Percentiles rank a stretch among this genome's conserved stretches.
phyloP scores from a whole-genome alignment of 768 basidiomycete genomes.

The Mycena galericulata region DNA sequence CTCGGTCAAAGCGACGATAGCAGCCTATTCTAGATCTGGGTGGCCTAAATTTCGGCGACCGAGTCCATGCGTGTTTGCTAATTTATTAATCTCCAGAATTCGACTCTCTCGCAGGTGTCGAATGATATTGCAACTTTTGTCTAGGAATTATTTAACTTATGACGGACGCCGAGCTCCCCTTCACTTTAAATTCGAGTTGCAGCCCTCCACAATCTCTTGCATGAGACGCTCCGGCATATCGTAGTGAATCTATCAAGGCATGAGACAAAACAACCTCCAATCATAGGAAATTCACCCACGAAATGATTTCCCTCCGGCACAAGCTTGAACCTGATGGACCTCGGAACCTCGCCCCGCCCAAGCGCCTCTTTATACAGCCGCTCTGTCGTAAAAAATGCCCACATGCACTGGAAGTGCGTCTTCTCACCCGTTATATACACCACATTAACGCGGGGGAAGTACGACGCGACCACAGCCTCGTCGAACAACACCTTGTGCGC shows the following conservation, averaged over 20 bases:
- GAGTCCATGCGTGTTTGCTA: too few species aligned
- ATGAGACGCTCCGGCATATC: background rate
- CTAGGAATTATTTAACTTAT: too few species aligned
- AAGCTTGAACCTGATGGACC: background rate
- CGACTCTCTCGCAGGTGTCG: too few species aligned
- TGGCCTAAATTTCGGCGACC: too few species aligned
- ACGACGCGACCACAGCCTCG: background rate
- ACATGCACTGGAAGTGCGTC: constrained; percentile 18
- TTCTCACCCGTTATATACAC: constrained; percentile 6
- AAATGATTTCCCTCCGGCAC: constrained; percentile 1
- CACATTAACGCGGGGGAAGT: constrained; percentile 22
- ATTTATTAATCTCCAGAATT: too few species aligned
- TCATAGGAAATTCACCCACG: background rate
- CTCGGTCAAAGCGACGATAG: too few species aligned
- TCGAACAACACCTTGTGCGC: constrained; percentile 7
- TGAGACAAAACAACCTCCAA: background rate
- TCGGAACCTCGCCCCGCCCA: background rate
- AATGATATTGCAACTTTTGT: too few species aligned
- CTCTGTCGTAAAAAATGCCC: background rate
- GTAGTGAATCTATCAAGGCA: background rate
- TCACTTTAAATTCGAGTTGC: too few species aligned
- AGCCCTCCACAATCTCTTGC: background rate
- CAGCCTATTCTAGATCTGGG: too few species aligned
- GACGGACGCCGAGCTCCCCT: too few species aligned
- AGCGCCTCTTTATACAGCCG: background rate